Evolutionary conservation across 208 protist species (phyloP).

Genomic region (Phytomonas francai): DNA sequence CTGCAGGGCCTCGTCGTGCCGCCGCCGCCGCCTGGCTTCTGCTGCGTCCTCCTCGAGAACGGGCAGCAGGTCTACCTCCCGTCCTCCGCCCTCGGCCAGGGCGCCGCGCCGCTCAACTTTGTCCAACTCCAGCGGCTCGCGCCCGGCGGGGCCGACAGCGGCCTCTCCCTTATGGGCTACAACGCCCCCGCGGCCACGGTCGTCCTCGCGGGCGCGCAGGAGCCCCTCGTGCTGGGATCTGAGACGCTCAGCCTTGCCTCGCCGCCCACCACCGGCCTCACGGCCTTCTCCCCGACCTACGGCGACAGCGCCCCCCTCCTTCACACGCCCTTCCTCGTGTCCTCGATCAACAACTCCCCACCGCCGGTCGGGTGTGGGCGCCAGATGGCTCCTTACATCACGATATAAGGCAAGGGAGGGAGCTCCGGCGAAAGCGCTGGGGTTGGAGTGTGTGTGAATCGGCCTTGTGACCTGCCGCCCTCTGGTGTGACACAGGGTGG

Average conservation of each 20-base stretch:
- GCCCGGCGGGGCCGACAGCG: neutral
- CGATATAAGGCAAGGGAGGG: too few relatives aligned
- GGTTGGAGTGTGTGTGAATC: too few relatives aligned
- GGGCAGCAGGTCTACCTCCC: conserved; percentile 38
- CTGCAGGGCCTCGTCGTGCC: neutral
- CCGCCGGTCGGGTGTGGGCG: too few relatives aligned
- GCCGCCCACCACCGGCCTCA: too few relatives aligned
- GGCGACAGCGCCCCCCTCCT: too few relatives aligned
- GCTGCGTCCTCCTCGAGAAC: conserved; percentile 26
- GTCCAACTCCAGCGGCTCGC: conserved; percentile 8
- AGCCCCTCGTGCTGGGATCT: neutral
- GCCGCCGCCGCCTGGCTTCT: conserved; percentile 27
- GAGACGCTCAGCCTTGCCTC: neutral
- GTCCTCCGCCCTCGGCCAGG: conserved; percentile 15
- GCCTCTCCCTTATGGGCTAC: neutral
- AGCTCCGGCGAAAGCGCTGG: too few relatives aligned
- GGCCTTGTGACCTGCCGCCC: too few relatives aligned
- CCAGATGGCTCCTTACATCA: too few relatives aligned
- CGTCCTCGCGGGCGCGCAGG: neutral
- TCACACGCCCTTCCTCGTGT: too few relatives aligned
- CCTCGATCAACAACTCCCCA: too few relatives aligned
- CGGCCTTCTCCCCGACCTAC: too few relatives aligned
- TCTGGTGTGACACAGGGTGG: too few relatives aligned
- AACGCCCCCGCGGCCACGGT: neutral
- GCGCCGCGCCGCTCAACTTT: neutral